Percentiles rank a stretch among this genome's conserved stretches.
These are phyloP conservation scores for Cercis canadensis DNA, from an alignment of 306 rosid species.

Conservation along the genomic window DNA sequence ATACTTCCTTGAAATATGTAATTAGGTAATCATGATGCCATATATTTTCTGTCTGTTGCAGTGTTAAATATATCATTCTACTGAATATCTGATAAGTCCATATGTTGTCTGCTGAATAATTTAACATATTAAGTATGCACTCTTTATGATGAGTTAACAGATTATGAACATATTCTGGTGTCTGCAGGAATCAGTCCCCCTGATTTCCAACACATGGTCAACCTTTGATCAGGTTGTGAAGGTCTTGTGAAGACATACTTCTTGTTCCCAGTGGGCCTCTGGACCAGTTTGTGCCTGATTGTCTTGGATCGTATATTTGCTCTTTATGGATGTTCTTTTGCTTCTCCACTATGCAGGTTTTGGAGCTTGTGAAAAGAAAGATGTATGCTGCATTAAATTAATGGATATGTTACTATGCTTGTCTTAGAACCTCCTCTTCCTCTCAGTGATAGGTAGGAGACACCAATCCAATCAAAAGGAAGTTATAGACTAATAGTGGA, in stretches of 20 bases:
- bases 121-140: conserved; percentile 19
- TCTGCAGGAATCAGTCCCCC: conserved; percentile 65
- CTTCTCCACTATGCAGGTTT: not conserved
- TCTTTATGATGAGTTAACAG: conserved; percentile 29
- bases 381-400: conserved; percentile 29
- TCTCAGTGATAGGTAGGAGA: conserved; percentile 2
- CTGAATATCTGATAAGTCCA: conserved; percentile 24
- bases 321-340: conserved; percentile 19
- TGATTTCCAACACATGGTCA: conserved; percentile 38
- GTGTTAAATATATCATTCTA: not conserved
- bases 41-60: too few species aligned
- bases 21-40: too few species aligned
- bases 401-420: conserved; percentile 12
- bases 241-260: conserved; percentile 31
- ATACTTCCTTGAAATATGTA: not conserved
- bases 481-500: not conserved
- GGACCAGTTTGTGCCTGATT: conserved; percentile 19
- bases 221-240: conserved; percentile 41
- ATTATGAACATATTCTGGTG: conserved; percentile 26
- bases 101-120: conserved; percentile 23
- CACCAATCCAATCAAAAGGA: conserved; percentile 24
- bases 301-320: conserved; percentile 15
- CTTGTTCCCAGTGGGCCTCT: conserved; percentile 21
- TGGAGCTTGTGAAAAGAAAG: conserved; percentile 27
- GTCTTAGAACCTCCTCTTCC: not conserved